Percentiles rank a stretch among this genome's conserved stretches.
phyloP scores from a whole-genome alignment of 176 grass and related monocot genomes.

The Musa troglodytarum region DNA sequence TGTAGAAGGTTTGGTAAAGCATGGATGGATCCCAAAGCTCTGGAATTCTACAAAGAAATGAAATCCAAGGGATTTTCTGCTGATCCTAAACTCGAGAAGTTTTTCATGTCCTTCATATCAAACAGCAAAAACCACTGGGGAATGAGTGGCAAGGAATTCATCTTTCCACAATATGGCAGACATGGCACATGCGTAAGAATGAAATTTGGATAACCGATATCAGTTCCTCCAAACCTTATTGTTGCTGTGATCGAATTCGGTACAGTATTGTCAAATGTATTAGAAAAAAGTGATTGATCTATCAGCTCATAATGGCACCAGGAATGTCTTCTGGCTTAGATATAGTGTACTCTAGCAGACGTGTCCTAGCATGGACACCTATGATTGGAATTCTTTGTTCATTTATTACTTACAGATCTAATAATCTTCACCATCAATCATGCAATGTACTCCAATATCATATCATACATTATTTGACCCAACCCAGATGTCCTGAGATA shows the following conservation, averaged over 20 bases:
- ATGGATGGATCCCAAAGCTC: constrained; percentile 59
- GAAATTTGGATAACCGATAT: not conserved
- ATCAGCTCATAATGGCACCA: not conserved
- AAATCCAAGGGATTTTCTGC: constrained; percentile 53
- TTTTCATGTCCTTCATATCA: constrained; percentile 55
- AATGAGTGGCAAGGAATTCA: constrained; percentile 49
- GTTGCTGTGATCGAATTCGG: not conserved
- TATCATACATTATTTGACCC: not conserved
- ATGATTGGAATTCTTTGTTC: not conserved
- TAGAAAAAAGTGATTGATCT: not conserved
- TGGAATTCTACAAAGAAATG: constrained; percentile 89
- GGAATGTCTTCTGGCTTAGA: not conserved
- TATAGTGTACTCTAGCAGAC: not conserved
- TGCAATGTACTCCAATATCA: not conserved
- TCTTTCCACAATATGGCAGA: constrained; percentile 31
- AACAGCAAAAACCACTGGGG: constrained; percentile 60
- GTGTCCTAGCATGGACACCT: not conserved
- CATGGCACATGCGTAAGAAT: not conserved
- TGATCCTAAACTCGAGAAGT: constrained; percentile 63
- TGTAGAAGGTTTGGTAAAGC: constrained; percentile 61
- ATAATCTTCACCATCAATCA: not conserved
- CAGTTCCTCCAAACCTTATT: not conserved
- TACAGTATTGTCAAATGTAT: not conserved
- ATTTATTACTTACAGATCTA: not conserved
- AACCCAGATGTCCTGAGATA: not conserved